A percentile compares a stretch with the other conserved stretches of the same genome.
Evolutionary conservation across 352 stramenopile genomes (phyloP).

Genomic region (Phytophthora tubulina): DNA sequence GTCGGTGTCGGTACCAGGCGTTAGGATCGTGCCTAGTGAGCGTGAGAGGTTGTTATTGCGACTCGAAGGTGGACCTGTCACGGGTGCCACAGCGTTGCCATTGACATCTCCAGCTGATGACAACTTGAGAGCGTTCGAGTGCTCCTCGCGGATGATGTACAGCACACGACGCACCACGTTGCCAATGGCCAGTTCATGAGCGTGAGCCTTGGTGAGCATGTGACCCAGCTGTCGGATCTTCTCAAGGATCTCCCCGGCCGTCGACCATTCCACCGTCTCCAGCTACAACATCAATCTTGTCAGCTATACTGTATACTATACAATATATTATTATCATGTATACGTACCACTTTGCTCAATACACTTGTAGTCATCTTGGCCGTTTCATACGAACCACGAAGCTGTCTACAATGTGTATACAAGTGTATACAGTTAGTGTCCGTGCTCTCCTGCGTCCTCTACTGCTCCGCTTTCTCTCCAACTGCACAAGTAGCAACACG

Average conservation of each 20-base stretch:
- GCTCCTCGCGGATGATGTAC: constrained; percentile 91
- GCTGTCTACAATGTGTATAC: constrained; percentile 48
- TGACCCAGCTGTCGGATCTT: constrained; percentile 83
- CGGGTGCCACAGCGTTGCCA: constrained; percentile 16
- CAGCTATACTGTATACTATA: constrained; percentile 8
- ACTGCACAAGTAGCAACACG: constrained; percentile 2
- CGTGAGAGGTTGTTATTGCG: constrained; percentile 73
- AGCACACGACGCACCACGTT: constrained; percentile 92
- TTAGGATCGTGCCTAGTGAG: constrained; percentile 85
- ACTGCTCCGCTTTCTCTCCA: not conserved
- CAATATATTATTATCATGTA: constrained; percentile 2
- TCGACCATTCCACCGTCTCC: constrained; percentile 83
- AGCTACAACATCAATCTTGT: constrained; percentile 45
- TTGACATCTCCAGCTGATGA: constrained; percentile 32
- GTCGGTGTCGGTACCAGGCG: constrained; percentile 82
- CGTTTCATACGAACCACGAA: constrained; percentile 84
- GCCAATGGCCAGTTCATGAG: constrained; percentile 87
- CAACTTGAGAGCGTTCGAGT: constrained; percentile 78
- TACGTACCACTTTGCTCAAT: constrained; percentile 74
- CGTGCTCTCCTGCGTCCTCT: not conserved
- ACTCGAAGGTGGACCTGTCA: constrained; percentile 40
- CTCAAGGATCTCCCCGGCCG: constrained; percentile 84
- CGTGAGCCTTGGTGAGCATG: constrained; percentile 86
- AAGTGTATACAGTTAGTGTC: constrained; percentile 13
- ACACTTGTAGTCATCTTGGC: constrained; percentile 82